Evolutionary conservation across 345 rosid species (phyloP).

Genomic region (Gossypium thurberi): DNA sequence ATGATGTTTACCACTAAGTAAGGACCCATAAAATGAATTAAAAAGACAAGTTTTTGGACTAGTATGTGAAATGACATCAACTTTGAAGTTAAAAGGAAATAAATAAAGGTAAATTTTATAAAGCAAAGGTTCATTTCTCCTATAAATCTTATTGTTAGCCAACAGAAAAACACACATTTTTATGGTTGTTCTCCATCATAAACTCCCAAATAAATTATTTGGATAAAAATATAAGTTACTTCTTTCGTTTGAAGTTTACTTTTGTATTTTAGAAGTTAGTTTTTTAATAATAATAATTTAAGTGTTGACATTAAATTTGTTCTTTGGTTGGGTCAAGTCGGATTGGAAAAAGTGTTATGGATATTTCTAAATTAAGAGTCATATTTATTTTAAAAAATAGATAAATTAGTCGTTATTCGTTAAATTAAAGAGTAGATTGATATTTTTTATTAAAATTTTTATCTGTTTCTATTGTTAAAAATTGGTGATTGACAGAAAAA

Average conservation of each 20-base stretch:
- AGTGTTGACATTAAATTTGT: too few relatives aligned
- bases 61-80: slow-evolving; percentile 2
- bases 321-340: accelerated
- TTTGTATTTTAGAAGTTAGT: not conserved
- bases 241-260: too few relatives aligned
- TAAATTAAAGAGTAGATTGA: too few relatives aligned
- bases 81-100: not conserved
- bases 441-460: too few relatives aligned
- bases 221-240: too few relatives aligned
- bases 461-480: too few relatives aligned
- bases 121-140: not conserved
- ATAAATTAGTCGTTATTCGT: too few relatives aligned
- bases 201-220: not conserved
- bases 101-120: not conserved
- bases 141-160: not conserved
- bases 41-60: not conserved
- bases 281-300: too few relatives aligned
- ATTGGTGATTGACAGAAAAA: too few relatives aligned
- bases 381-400: too few relatives aligned
- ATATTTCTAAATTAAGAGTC: too few relatives aligned
- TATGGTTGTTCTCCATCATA: not conserved
- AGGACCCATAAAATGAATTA: not conserved
- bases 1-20: slow-evolving; percentile 4
- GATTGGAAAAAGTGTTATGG: too few relatives aligned
- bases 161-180: not conserved